phyloP scores from a whole-genome alignment of 768 basidiomycete genomes.

The Xerocomus spinulosus region DNA sequence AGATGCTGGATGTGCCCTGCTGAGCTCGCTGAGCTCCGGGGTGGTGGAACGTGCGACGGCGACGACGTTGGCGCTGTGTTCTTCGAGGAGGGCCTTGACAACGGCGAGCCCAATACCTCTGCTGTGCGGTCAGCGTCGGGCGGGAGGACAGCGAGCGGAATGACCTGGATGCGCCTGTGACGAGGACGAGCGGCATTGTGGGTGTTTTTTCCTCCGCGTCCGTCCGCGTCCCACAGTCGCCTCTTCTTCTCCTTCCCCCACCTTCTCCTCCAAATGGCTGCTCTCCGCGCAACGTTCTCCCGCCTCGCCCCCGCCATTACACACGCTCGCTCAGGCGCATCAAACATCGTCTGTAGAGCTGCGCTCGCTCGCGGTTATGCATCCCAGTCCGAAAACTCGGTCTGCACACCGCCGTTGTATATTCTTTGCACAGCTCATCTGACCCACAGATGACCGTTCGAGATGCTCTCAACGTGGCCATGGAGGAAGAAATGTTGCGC shows the following conservation, averaged over 20 bases:
- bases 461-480: conserved; percentile 93
- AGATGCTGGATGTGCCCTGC: conserved; percentile 30
- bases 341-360: conserved; percentile 39
- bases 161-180: conserved; percentile 85
- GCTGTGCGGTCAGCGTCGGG: neutral
- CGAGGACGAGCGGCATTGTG: conserved; percentile 55
- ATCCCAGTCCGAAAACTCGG: conserved; percentile 48
- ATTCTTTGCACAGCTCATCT: conserved; percentile 17
- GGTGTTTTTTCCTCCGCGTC: conserved; percentile 22
- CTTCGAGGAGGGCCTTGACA: conserved; percentile 57
- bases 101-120: conserved; percentile 81
- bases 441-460: conserved; percentile 86
- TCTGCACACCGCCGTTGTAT: conserved; percentile 34
- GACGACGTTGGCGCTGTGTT: conserved; percentile 64
- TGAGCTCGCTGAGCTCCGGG: conserved; percentile 56
- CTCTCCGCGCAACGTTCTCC: conserved; percentile 55
- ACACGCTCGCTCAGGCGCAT: conserved; percentile 40
- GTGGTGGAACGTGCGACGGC: conserved; percentile 70
- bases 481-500: conserved; percentile 99
- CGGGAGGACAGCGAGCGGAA: conserved; percentile 2
- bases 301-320: conserved; percentile 52
- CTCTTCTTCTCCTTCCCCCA: conserved; percentile 10
- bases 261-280: conserved; percentile 43
- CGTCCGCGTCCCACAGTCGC: conserved; percentile 15
- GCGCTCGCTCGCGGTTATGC: conserved; percentile 59